These are phyloP conservation scores for Sequoia sempervirens DNA, from an alignment of 75 land plant genomes.

Conservation along the genomic window DNA sequence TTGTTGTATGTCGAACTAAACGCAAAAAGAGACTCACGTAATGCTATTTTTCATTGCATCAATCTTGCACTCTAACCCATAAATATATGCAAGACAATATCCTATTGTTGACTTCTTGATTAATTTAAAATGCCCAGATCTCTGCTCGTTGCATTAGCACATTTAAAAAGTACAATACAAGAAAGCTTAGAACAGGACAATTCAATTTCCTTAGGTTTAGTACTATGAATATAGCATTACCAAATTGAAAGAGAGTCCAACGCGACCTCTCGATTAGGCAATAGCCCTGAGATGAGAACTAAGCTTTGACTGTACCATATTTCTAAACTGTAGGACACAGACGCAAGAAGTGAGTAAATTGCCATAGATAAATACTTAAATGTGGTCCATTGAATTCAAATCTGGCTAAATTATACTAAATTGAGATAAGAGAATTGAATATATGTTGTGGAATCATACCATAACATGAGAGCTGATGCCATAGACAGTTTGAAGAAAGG, in stretches of 20 bases:
- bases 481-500: neutral
- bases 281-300: neutral
- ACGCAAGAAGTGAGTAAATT: no score
- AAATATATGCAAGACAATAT: no score
- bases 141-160: no score
- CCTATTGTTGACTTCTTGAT: neutral
- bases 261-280: neutral
- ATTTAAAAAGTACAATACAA: no score
- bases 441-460: constrained; percentile 11
- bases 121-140: neutral
- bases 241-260: neutral
- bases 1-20: neutral
- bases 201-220: no score
- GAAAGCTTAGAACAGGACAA: no score
- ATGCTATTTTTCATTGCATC: no score
- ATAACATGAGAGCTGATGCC: constrained; percentile 45
- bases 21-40: no score
- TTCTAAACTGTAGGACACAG: neutral
- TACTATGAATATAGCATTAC: neutral
- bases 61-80: no score
- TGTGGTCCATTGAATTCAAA: neutral
- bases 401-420: no score
- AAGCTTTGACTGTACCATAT: neutral
- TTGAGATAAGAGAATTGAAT: no score
- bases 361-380: no score